A percentile compares a stretch with the other conserved stretches of the same genome.
phyloP scores from a whole-genome alignment of 2,329 filamentous ascomycete genomes.

The Colletotrichum australisinense region DNA sequence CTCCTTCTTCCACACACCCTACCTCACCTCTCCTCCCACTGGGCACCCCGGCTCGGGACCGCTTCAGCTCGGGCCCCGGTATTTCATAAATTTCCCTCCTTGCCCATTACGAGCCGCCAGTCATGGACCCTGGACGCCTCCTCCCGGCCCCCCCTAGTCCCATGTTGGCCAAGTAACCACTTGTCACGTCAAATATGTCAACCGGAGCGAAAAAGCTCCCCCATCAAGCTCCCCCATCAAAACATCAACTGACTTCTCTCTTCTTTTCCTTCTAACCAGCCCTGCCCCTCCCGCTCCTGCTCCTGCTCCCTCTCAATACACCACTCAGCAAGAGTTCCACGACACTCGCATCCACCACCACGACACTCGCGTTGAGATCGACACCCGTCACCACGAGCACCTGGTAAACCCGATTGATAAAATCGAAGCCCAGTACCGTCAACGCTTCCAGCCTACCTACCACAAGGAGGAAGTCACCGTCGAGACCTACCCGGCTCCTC shows the following conservation, averaged over 20 bases:
- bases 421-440: slow-evolving; percentile 75
- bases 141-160: slow-evolving; percentile 33
- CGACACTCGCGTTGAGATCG: slow-evolving; percentile 75
- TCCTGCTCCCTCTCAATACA: slow-evolving; percentile 41
- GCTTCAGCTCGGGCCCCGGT: slow-evolving; percentile 33
- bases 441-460: slow-evolving; percentile 67
- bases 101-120: slow-evolving; percentile 32
- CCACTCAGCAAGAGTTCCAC: slow-evolving; percentile 58
- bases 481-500: slow-evolving; percentile 52
- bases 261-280: slow-evolving; percentile 36
- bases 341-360: slow-evolving; percentile 74
- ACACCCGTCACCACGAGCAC: slow-evolving; percentile 61
- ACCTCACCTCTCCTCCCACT: slow-evolving; percentile 27
- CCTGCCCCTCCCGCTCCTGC: slow-evolving; percentile 33
- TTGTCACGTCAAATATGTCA: slow-evolving; percentile 34
- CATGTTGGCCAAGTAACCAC: slow-evolving; percentile 37
- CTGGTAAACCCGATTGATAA: slow-evolving; percentile 67
- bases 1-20: slow-evolving; percentile 23
- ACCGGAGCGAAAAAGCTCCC: slow-evolving; percentile 32
- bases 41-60: slow-evolving; percentile 23
- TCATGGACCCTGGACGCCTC: slow-evolving; percentile 35
- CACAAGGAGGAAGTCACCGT: slow-evolving; percentile 50
- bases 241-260: slow-evolving; percentile 41
- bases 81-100: slow-evolving; percentile 33
- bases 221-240: slow-evolving; percentile 35